Conservation (phyloP, 768 basidiomycete genomes). For the Boletus eberwhitei region DNA sequence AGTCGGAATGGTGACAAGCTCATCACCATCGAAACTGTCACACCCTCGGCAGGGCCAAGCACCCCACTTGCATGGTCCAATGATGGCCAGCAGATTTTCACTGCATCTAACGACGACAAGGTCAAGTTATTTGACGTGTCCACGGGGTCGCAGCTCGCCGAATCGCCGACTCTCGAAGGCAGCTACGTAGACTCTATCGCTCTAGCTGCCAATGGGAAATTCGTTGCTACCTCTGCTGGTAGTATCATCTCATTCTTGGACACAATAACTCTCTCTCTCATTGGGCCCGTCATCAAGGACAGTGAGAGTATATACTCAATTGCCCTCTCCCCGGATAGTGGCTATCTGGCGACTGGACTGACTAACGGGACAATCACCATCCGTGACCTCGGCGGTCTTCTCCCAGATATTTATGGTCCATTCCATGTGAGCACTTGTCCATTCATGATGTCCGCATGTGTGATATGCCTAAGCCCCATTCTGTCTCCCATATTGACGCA, state of each 20-base stretch:
- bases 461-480: too few relatives aligned
- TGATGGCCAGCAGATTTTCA: not conserved
- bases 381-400: too few relatives aligned
- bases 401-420: too few relatives aligned
- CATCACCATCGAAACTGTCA: not conserved
- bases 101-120: fast-evolving
- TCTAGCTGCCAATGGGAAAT: not conserved
- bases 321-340: not conserved
- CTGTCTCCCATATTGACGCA: too few relatives aligned
- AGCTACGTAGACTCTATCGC: not conserved
- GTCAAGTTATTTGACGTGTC: not conserved
- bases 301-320: fast-evolving
- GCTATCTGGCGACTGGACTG: too few relatives aligned
- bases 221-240: not conserved
- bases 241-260: not conserved
- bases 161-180: not conserved
- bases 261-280: not conserved
- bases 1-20: not conserved
- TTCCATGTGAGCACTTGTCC: too few relatives aligned
- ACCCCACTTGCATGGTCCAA: not conserved
- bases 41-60: not conserved
- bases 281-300: not conserved
- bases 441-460: too few relatives aligned
- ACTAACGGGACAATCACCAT: too few relatives aligned
- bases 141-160: not conserved